Evolutionary conservation across 139 green algal species (phyloP).

Genomic region (Volvox reticuliferus): DNA sequence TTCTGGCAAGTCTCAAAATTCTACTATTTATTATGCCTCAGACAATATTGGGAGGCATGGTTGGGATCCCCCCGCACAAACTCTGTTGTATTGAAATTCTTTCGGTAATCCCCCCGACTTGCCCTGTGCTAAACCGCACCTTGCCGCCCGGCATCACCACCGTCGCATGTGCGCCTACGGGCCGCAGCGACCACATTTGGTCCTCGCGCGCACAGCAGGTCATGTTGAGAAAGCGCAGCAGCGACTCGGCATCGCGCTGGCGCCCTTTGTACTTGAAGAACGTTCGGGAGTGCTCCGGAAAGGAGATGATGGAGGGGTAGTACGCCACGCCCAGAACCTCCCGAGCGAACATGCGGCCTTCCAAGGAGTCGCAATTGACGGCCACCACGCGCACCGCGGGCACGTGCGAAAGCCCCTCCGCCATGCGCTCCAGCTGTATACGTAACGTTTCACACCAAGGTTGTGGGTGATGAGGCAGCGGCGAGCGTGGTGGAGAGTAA

Average conservation of each 20-base stretch:
- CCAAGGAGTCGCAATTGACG: constrained; percentile 37
- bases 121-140: not conserved
- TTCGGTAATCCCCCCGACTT: too few relatives aligned
- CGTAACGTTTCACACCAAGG: not conserved
- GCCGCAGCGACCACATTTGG: constrained; percentile 37
- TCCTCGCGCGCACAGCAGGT: constrained; percentile 52
- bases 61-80: too few relatives aligned
- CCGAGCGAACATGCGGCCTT: constrained; percentile 49
- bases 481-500: too few relatives aligned
- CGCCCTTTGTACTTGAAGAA: constrained; percentile 60
- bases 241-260: constrained; percentile 36
- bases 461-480: too few relatives aligned
- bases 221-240: constrained; percentile 65
- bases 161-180: not conserved
- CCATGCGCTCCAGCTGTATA: constrained; percentile 52
- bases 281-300: constrained; percentile 49
- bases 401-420: constrained; percentile 42
- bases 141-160: not conserved
- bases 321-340: constrained; percentile 54
- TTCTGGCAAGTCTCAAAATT: too few relatives aligned
- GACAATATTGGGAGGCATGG: too few relatives aligned
- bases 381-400: constrained; percentile 29
- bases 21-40: too few relatives aligned
- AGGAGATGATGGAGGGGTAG: constrained; percentile 52
- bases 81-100: too few relatives aligned